phyloP scores from a whole-genome alignment of 176 grass and related monocot species.

The Puya raimondii region DNA sequence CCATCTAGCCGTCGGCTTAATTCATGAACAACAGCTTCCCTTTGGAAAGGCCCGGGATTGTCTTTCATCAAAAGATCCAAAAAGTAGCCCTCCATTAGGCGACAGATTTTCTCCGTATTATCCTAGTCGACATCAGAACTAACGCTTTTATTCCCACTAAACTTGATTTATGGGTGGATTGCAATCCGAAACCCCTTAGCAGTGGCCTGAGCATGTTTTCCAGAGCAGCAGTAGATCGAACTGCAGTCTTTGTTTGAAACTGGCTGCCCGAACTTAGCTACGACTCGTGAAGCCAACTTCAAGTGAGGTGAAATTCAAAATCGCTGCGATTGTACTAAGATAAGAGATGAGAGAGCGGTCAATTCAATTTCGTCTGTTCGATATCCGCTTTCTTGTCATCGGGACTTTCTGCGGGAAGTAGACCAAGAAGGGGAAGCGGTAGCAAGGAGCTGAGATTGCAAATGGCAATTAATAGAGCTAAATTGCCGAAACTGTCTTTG shows the following conservation, averaged over 20 bases:
- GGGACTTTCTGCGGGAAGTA: slow-evolving; percentile 53
- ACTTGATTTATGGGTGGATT: no score
- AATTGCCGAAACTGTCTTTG: slow-evolving; percentile 59
- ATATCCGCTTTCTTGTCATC: slow-evolving; percentile 14
- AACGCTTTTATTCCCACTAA: no score
- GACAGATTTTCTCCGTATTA: no score
- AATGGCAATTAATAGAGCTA: slow-evolving; percentile 44
- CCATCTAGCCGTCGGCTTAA: no score
- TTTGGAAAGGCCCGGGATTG: no score
- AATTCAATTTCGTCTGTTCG: slow-evolving; percentile 23
- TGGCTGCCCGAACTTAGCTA: background rate
- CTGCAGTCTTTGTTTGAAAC: background rate
- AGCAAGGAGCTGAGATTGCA: slow-evolving; percentile 86
- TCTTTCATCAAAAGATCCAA: no score
- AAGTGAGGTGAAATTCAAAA: background rate
- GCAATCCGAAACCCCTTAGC: background rate
- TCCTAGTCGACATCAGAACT: no score
- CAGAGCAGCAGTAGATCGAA: background rate
- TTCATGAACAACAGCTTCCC: no score
- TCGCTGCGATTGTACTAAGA: background rate
- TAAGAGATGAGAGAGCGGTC: background rate
- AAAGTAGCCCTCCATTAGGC: no score
- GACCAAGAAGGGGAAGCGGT: slow-evolving; percentile 70
- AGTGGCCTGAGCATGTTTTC: background rate
- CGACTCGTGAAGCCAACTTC: background rate